Conservation (phyloP, 805 yeast species). For the Lipomyces kockii region DNA sequence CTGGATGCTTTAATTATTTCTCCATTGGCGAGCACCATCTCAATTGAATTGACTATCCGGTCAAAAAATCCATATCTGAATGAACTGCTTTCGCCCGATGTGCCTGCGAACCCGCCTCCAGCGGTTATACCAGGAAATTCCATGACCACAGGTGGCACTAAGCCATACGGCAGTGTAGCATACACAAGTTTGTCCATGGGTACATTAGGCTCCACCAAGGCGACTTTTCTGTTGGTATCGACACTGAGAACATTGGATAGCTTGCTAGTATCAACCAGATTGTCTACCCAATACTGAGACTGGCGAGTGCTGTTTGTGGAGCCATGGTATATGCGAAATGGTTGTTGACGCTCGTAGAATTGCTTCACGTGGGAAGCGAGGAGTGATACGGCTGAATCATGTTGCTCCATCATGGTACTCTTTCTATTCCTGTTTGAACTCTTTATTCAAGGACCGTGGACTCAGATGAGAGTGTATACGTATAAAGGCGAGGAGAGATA, state of each 20-base stretch:
- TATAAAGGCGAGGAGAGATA: no score
- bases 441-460: no score
- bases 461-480: no score
- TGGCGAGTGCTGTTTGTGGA: conserved; percentile 13
- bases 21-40: conserved; percentile 13
- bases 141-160: conserved; percentile 11
- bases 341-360: conserved; percentile 12
- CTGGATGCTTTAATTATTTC: conserved; percentile 5
- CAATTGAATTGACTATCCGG: conserved; percentile 7
- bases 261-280: conserved; percentile 4
- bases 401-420: neutral
- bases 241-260: neutral
- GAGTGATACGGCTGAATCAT: conserved; percentile 5
- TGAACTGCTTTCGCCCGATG: conserved; percentile 11
- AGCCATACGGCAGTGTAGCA: conserved; percentile 4
- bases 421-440: no score
- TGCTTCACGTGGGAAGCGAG: conserved; percentile 5
- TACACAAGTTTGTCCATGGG: conserved; percentile 10
- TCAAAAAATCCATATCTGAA: conserved; percentile 11
- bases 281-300: conserved; percentile 7
- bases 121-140: conserved; percentile 13
- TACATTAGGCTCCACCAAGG: conserved; percentile 12
- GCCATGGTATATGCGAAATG: conserved; percentile 14
- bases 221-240: conserved; percentile 2
- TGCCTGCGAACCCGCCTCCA: conserved; percentile 13